These are phyloP conservation scores for Chenopodium suecicum DNA, from an alignment of 148 eudicot species.

Conservation along the genomic window DNA sequence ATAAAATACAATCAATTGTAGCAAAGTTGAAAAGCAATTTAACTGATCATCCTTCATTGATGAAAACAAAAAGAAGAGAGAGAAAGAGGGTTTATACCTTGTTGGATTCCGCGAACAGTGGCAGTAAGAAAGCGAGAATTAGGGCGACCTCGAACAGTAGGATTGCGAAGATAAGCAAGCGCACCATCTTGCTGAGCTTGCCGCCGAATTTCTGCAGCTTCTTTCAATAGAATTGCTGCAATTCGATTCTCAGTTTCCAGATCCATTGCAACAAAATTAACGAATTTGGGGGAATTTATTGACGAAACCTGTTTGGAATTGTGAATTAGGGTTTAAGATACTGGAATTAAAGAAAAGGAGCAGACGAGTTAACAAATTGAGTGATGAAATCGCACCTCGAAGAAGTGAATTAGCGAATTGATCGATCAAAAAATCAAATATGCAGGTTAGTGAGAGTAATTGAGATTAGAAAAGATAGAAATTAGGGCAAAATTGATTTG, in stretches of 20 bases:
- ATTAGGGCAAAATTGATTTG: too few species aligned
- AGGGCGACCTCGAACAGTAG: constrained; percentile 71
- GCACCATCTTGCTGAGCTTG: constrained; percentile 85
- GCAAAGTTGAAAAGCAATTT: neutral
- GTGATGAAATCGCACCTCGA: too few species aligned
- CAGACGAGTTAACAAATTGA: too few species aligned
- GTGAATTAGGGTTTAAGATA: too few species aligned
- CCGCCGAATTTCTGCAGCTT: constrained; percentile 84
- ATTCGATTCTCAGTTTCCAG: constrained; percentile 85
- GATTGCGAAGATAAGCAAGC: constrained; percentile 71
- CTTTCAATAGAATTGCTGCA: constrained; percentile 74
- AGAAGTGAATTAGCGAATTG: too few species aligned
- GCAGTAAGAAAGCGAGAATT: constrained; percentile 91
- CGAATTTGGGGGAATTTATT: neutral
- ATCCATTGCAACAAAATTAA: constrained; percentile 52
- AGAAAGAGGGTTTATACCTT: constrained; percentile 40
- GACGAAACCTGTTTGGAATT: too few species aligned
- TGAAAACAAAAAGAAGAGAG: neutral
- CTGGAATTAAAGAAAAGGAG: too few species aligned
- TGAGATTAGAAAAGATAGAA: too few species aligned
- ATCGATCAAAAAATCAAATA: too few species aligned
- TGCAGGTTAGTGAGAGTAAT: too few species aligned
- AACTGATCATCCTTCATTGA: neutral
- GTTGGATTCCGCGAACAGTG: constrained; percentile 89
- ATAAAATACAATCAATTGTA: too few species aligned